Conservation (phyloP, 345 rosid genomes). For the Eucalyptus coolabah region DNA sequence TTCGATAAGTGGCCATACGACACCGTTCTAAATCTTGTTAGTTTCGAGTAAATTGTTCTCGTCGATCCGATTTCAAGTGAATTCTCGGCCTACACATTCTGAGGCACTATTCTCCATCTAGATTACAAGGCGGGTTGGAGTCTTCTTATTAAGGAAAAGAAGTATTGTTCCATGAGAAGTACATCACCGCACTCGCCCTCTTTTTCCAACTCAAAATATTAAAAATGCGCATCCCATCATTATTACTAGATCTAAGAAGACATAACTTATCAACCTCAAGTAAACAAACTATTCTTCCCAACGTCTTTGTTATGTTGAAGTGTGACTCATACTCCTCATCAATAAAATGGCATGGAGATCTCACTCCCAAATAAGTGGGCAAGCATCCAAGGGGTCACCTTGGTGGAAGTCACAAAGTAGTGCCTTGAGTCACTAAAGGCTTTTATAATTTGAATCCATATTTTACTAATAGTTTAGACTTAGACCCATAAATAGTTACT, state of each 20-base stretch:
- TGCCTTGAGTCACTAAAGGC: too few species aligned
- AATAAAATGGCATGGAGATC: too few species aligned
- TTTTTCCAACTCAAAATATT: background rate
- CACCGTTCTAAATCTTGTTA: background rate
- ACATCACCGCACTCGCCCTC: background rate
- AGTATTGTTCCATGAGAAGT: background rate
- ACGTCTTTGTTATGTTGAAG: accelerated
- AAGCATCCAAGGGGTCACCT: too few species aligned
- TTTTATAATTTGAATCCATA: too few species aligned
- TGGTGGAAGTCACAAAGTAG: too few species aligned
- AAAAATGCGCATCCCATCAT: background rate
- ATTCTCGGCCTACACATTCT: background rate
- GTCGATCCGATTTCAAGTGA: background rate
- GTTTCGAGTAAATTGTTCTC: background rate
- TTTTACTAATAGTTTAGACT: too few species aligned
- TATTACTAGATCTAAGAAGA: background rate
- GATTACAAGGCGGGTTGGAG: accelerated
- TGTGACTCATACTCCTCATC: too few species aligned
- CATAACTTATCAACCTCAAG: background rate
- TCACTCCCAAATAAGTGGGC: accelerated
- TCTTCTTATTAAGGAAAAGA: background rate
- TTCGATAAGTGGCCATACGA: background rate
- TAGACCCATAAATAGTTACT: too few species aligned
- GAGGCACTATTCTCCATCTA: background rate
- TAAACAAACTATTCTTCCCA: background rate